Percentiles rank a stretch among this genome's conserved stretches.
Evolutionary conservation across 768 basidiomycete species (phyloP).

Genomic region (Pleurotus citrinopileatus): DNA sequence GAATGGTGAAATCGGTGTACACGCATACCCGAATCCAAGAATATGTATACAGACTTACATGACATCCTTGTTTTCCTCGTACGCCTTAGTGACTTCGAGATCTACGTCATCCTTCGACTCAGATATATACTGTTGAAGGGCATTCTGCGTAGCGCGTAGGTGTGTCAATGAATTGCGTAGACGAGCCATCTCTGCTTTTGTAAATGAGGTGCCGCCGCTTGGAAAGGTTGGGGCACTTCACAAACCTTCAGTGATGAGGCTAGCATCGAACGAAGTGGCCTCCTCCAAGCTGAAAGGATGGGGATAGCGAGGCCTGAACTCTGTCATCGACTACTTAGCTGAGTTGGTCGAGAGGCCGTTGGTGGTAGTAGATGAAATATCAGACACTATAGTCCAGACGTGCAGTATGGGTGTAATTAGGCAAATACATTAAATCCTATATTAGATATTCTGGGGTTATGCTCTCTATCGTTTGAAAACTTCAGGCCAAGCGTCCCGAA

Average conservation of each 20-base stretch:
- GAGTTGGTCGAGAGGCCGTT: constrained; percentile 48
- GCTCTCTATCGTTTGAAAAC: constrained; percentile 51
- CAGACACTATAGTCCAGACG: background rate
- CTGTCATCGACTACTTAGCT: background rate
- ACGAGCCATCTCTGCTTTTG: constrained; percentile 64
- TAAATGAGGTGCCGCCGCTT: constrained; percentile 10
- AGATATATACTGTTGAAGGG: constrained; percentile 46
- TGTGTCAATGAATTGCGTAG: constrained; percentile 69
- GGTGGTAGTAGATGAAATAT: background rate
- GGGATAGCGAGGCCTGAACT: constrained; percentile 61
- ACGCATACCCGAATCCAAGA: no score
- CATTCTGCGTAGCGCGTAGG: constrained; percentile 58
- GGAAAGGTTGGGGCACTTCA: background rate
- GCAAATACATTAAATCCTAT: background rate
- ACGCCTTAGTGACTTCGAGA: constrained; percentile 54
- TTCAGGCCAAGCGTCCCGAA: constrained; percentile 72
- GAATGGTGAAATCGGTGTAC: constrained; percentile 2
- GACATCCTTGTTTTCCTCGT: constrained; percentile 69
- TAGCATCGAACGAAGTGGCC: constrained; percentile 61
- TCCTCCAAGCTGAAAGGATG: constrained; percentile 76
- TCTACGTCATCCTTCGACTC: constrained; percentile 36
- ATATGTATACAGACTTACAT: constrained; percentile 55
- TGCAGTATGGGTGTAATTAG: background rate
- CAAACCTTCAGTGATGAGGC: constrained; percentile 70
- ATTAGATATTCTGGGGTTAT: background rate